Evolutionary conservation across 2,329 filamentous ascomycete species (phyloP).

Genomic region (Trichoderma brevicompactum): DNA sequence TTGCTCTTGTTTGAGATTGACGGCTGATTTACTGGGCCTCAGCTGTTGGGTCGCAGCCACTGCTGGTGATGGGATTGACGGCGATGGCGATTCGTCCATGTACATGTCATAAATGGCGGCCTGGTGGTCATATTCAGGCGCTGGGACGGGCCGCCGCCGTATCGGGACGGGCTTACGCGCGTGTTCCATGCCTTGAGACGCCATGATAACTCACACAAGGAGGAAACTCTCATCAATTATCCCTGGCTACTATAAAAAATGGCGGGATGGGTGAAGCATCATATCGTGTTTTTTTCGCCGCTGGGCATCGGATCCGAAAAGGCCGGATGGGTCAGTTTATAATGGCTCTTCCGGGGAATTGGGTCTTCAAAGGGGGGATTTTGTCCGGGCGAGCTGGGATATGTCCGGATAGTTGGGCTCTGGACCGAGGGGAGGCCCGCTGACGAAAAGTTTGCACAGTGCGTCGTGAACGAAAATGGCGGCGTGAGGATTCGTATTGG

Average conservation of each 20-base stretch:
- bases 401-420: not conserved
- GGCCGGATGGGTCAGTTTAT: not conserved
- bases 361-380: slow-evolving; percentile 6
- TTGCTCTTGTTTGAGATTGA: slow-evolving; percentile 24
- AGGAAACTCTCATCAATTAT: not conserved
- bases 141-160: slow-evolving; percentile 25
- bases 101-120: slow-evolving; percentile 16
- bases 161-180: slow-evolving; percentile 18
- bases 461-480: not conserved
- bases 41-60: not conserved
- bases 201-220: not conserved
- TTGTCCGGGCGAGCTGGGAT: slow-evolving; percentile 2
- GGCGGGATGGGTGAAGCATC: not conserved
- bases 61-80: not conserved
- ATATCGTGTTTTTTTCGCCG: slow-evolving; percentile 2
- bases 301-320: not conserved
- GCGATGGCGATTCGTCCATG: slow-evolving; percentile 1
- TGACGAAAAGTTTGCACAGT: slow-evolving; percentile 13
- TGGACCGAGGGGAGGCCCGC: not conserved
- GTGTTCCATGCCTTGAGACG: not conserved
- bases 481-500: slow-evolving; percentile 9
- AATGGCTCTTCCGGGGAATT: slow-evolving; percentile 24
- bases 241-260: not conserved
- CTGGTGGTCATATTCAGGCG: not conserved
- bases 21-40: slow-evolving; percentile 31